Evolutionary conservation across 371 early-diverging fungal genomes (phyloP).

Genomic region (Blastocladiella emersonii): DNA sequence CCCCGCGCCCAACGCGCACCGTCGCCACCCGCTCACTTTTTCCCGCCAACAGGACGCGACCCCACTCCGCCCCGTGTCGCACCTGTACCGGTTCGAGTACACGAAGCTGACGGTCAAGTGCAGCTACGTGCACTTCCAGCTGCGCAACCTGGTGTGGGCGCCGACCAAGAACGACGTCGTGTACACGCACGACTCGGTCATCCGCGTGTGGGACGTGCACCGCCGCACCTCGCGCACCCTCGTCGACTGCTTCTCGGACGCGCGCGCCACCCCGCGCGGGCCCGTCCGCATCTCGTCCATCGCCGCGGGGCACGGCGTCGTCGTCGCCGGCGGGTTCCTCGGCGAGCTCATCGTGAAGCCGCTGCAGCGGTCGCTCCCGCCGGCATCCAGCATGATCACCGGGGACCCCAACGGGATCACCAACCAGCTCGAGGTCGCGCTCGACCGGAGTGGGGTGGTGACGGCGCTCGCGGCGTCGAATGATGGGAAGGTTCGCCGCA

Average conservation of each 20-base stretch:
- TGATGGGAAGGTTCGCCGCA: conserved; percentile 30
- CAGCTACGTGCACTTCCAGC: conserved; percentile 49
- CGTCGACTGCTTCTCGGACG: conserved; percentile 24
- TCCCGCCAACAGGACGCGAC: conserved; percentile 3
- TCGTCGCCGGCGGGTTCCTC: conserved; percentile 39
- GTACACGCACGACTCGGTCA: conserved; percentile 34
- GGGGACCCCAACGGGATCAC: conserved; percentile 35
- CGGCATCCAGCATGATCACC: conserved; percentile 22
- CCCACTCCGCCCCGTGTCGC: conserved; percentile 8
- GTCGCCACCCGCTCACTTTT: no score
- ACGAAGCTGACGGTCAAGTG: conserved; percentile 19
- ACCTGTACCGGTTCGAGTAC: conserved; percentile 26
- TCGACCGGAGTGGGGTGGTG: conserved; percentile 21
- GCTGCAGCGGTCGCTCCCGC: conserved; percentile 11
- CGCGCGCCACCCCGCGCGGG: conserved; percentile 19
- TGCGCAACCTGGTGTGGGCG: conserved; percentile 52
- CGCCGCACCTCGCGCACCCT: conserved; percentile 25
- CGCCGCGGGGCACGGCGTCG: conserved; percentile 25
- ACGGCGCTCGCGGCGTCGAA: conserved; percentile 46
- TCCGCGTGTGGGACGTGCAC: conserved; percentile 53
- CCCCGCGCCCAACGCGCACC: no score
- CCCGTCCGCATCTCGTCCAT: conserved; percentile 40
- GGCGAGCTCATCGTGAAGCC: conserved; percentile 29
- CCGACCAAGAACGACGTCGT: conserved; percentile 56
- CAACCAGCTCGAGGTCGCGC: conserved; percentile 42